These are phyloP conservation scores for Monilinia fructicola DNA, from an alignment of 2,329 filamentous ascomycete genomes.

Conservation along the genomic window DNA sequence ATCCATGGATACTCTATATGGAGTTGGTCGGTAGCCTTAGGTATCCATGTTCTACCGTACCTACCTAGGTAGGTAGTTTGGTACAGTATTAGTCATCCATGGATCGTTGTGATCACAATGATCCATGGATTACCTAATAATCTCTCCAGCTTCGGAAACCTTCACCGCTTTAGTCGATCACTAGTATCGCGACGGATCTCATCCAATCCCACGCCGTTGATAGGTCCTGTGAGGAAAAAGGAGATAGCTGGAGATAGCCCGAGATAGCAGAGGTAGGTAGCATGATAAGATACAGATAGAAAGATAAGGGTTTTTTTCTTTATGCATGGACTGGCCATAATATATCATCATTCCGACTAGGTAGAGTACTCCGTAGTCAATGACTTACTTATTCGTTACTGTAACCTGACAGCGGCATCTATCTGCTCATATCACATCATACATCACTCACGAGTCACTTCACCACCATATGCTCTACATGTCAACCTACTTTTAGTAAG, in stretches of 20 bases:
- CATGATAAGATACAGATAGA: constrained; percentile 8
- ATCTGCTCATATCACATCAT: neutral
- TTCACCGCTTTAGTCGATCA: constrained; percentile 19
- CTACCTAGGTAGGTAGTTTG: no score
- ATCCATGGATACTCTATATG: no score
- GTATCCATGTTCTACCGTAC: no score
- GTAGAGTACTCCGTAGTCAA: no score
- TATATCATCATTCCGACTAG: no score
- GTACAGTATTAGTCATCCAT: no score
- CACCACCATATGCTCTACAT: neutral
- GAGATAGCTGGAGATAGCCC: neutral
- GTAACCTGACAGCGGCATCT: no score
- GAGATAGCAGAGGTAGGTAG: neutral
- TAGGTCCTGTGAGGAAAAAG: neutral
- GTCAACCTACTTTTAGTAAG: no score
- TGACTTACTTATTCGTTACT: no score
- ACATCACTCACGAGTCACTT: neutral
- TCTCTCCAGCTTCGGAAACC: neutral
- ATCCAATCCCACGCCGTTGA: neutral
- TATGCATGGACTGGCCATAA: neutral
- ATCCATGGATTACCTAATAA: neutral
- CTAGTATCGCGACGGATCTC: neutral
- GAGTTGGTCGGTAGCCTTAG: no score
- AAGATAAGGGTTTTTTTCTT: constrained; percentile 4
- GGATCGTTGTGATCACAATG: no score